These are phyloP conservation scores for Penicillium parvum DNA, from an alignment of 495 filamentous ascomycete species.

Conservation along the genomic window DNA sequence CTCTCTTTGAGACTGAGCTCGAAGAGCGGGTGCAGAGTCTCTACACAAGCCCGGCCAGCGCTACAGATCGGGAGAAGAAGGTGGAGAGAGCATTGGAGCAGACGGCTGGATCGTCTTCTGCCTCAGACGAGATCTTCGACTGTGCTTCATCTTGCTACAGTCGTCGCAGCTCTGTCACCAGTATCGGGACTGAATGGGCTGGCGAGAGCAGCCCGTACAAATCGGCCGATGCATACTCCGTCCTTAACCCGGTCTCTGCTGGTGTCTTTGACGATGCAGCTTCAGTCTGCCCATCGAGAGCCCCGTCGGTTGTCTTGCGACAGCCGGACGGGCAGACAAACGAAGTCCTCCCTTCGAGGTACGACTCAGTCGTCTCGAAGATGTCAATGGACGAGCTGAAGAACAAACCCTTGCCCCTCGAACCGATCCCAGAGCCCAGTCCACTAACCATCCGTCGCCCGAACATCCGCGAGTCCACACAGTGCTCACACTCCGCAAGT, in stretches of 20 bases:
- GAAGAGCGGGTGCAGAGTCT: slow-evolving; percentile 18
- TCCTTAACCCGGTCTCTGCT: slow-evolving; percentile 33
- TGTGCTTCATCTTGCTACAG: slow-evolving; percentile 36
- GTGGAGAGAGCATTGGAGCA: not conserved
- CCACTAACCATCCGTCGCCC: slow-evolving; percentile 27
- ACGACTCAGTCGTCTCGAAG: slow-evolving; percentile 9
- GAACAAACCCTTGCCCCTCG: slow-evolving; percentile 48
- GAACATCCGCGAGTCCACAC: not conserved
- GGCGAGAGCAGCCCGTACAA: slow-evolving; percentile 8
- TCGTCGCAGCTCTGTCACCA: slow-evolving; percentile 31
- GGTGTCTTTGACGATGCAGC: slow-evolving; percentile 42
- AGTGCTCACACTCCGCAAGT: too few relatives aligned
- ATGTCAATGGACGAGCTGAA: slow-evolving; percentile 24
- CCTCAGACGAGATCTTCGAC: slow-evolving; percentile 22
- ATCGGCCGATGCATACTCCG: slow-evolving; percentile 30
- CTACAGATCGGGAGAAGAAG: not conserved
- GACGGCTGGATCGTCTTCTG: slow-evolving; percentile 16
- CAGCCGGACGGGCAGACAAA: not conserved
- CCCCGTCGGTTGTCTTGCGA: not conserved
- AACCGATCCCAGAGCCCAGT: slow-evolving; percentile 31
- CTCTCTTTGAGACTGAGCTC: slow-evolving; percentile 15
- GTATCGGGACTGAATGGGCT: slow-evolving; percentile 15
- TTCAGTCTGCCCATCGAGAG: slow-evolving; percentile 4
- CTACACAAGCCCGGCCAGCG: slow-evolving; percentile 5
- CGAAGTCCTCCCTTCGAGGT: not conserved